Percentiles rank a stretch among this genome's conserved stretches.
These are phyloP conservation scores for Xylaria telfairii DNA, from an alignment of 495 filamentous ascomycete species.

Conservation along the genomic window DNA sequence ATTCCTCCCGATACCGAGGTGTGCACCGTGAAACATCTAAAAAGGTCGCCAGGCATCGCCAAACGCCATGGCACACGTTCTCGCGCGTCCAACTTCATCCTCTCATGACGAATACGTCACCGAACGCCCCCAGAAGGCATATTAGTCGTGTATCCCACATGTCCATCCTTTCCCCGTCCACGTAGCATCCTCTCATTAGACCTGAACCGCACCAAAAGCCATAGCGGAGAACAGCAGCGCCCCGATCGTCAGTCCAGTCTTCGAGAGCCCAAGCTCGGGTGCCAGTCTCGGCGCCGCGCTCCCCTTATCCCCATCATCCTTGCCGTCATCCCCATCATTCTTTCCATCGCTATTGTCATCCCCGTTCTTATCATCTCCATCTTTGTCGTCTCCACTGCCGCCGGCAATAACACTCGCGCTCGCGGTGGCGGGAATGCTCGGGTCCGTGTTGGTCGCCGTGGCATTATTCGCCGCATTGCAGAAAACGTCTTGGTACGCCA, in stretches of 20 bases:
- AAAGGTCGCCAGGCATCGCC: not conserved
- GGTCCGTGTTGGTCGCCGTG: conserved; percentile 48
- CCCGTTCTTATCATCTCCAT: not conserved
- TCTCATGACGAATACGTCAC: not conserved
- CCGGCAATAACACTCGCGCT: conserved; percentile 34
- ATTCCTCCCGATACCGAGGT: not conserved
- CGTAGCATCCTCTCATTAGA: conserved; percentile 12
- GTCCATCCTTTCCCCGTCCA: not conserved
- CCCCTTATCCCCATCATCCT: conserved; percentile 18
- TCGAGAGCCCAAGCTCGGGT: conserved; percentile 28
- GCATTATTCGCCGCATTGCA: conserved; percentile 46
- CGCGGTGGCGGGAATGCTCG: conserved; percentile 34
- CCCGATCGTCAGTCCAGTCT: conserved; percentile 32
- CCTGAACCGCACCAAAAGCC: conserved; percentile 35
- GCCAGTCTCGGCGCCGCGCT: conserved; percentile 29
- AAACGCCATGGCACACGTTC: not conserved
- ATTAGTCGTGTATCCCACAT: not conserved
- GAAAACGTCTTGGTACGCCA: conserved; percentile 42
- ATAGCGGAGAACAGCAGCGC: conserved; percentile 35
- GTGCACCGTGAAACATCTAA: not conserved
- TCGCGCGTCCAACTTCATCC: no score
- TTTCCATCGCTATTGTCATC: not conserved
- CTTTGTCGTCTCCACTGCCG: conserved; percentile 17
- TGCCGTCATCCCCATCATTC: not conserved
- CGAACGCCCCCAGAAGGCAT: not conserved